Evolutionary conservation across 2,329 filamentous ascomycete species (phyloP).

Genomic region (Curvularia hawaiiensis): DNA sequence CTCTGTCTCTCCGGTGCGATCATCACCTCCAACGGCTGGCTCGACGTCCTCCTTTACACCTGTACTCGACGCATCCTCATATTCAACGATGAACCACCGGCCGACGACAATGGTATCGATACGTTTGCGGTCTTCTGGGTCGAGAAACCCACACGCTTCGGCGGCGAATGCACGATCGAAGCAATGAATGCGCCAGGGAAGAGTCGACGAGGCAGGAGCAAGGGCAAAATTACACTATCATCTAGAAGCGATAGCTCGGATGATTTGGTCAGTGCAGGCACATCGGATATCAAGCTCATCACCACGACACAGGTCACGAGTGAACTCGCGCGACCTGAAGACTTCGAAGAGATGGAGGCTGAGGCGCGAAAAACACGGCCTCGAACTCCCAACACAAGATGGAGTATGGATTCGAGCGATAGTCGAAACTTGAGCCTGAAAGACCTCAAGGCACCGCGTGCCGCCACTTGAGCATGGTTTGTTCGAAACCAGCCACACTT

Average conservation of each 20-base stretch:
- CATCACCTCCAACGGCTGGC: conserved; percentile 63
- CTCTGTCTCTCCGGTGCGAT: conserved; percentile 60
- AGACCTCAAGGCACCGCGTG: conserved; percentile 7
- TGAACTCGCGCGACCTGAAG: conserved; percentile 41
- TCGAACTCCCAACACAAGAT: conserved; percentile 35
- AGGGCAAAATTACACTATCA: conserved; percentile 25
- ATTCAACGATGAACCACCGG: conserved; percentile 54
- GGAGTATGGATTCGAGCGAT: conserved; percentile 39
- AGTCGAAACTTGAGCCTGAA: conserved; percentile 24
- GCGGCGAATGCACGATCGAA: conserved; percentile 54
- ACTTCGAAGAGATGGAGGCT: conserved; percentile 42
- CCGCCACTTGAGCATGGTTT: conserved; percentile 8
- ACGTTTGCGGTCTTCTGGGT: conserved; percentile 45
- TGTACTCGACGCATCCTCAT: conserved; percentile 62
- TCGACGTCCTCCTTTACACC: conserved; percentile 64
- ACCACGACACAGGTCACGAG: conserved; percentile 42
- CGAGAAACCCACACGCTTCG: conserved; percentile 45
- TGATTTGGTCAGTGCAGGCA: conserved; percentile 29
- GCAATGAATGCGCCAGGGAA: conserved; percentile 19
- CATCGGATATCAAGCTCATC: conserved; percentile 43
- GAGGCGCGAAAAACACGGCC: conserved; percentile 32
- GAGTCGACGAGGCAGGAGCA: conserved; percentile 18
- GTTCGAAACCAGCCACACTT: neutral
- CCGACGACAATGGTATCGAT: conserved; percentile 44
- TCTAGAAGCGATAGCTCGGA: conserved; percentile 32